Evolutionary conservation across 1,139 yeast genomes (phyloP).

Genomic region (Entelexis paramagnoliae): DNA sequence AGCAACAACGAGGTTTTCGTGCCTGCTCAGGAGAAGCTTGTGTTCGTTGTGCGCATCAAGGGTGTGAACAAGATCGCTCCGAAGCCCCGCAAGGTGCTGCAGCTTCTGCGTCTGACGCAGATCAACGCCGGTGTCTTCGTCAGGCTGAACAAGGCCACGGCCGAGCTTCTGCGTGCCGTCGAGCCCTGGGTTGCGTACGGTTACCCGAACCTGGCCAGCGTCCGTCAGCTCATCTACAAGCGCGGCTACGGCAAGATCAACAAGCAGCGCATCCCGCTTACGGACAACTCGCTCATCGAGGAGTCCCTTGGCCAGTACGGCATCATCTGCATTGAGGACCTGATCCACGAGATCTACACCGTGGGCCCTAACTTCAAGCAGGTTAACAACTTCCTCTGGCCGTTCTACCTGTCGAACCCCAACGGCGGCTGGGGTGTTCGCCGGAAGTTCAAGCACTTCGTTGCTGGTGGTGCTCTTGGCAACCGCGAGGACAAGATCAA

Average conservation of each 20-base stretch:
- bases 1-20: conserved; percentile 88
- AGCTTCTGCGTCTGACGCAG: conserved; percentile 94
- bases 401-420: conserved; percentile 99
- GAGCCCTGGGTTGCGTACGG: conserved; percentile 99
- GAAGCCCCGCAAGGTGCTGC: conserved; percentile 99
- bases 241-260: conserved; percentile 99
- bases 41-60: conserved; percentile 97
- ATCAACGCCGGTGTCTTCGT: conserved; percentile 98
- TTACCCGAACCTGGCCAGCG: conserved; percentile 94
- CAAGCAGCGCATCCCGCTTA: conserved; percentile 94
- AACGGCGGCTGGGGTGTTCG: conserved; percentile 99
- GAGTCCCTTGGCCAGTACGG: conserved; percentile 92
- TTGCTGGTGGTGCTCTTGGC: conserved; percentile 99
- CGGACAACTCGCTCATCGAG: conserved; percentile 93
- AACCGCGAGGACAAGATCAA: conserved; percentile 99
- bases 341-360: conserved; percentile 97
- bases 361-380: conserved; percentile 99
- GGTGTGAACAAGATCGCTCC: conserved; percentile 99
- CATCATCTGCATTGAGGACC: conserved; percentile 90
- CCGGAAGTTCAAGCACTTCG: conserved; percentile 98
- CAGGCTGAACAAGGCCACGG: conserved; percentile 96
- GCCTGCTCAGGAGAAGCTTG: conserved; percentile 93
- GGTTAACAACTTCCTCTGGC: conserved; percentile 99
- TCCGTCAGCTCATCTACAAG: conserved; percentile 97
- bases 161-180: conserved; percentile 91